A percentile compares a stretch with the other conserved stretches of the same genome.
These are phyloP conservation scores for Suillus cothurnatus DNA, from an alignment of 768 basidiomycete genomes.

Conservation along the genomic window DNA sequence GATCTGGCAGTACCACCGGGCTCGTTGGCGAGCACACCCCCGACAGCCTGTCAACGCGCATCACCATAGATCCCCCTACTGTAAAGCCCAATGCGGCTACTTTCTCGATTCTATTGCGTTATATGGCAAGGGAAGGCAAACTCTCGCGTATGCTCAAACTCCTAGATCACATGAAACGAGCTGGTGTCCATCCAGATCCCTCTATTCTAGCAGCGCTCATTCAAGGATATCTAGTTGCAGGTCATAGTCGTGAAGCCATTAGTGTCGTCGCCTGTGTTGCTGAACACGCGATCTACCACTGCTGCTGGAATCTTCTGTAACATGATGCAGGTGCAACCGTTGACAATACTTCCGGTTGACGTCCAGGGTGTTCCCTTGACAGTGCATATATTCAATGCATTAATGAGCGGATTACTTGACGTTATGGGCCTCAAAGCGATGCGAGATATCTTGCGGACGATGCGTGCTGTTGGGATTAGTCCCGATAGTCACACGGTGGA, in stretches of 20 bases:
- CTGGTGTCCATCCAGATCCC: constrained; percentile 47
- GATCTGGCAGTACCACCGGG: constrained; percentile 26
- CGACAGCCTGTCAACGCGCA: constrained; percentile 1
- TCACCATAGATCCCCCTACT: constrained; percentile 10
- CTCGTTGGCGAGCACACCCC: constrained; percentile 30
- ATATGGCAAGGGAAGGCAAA: constrained; percentile 47
- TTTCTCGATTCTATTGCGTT: constrained; percentile 63
- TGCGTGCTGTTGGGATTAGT: constrained; percentile 51
- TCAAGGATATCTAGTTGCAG: constrained; percentile 52
- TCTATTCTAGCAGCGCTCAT: constrained; percentile 55
- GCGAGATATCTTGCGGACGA: constrained; percentile 50
- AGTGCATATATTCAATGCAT: constrained; percentile 59
- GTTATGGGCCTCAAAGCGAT: constrained; percentile 52
- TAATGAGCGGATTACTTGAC: constrained; percentile 52
- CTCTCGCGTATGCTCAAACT: constrained; percentile 48
- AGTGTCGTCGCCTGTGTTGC: constrained; percentile 51
- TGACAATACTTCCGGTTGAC: constrained; percentile 23
- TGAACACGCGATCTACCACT: constrained; percentile 32
- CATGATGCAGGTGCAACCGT: constrained; percentile 21
- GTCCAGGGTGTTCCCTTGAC: constrained; percentile 38
- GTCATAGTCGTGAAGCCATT: constrained; percentile 52
- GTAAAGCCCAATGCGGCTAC: constrained; percentile 57
- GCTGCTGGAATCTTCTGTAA: constrained; percentile 11
- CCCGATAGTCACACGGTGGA: constrained; percentile 59
- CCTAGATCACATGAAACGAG: constrained; percentile 47